Evolutionary conservation across 2,329 filamentous ascomycete genomes (phyloP).

Genomic region (Allantophomopsis cytisporea): DNA sequence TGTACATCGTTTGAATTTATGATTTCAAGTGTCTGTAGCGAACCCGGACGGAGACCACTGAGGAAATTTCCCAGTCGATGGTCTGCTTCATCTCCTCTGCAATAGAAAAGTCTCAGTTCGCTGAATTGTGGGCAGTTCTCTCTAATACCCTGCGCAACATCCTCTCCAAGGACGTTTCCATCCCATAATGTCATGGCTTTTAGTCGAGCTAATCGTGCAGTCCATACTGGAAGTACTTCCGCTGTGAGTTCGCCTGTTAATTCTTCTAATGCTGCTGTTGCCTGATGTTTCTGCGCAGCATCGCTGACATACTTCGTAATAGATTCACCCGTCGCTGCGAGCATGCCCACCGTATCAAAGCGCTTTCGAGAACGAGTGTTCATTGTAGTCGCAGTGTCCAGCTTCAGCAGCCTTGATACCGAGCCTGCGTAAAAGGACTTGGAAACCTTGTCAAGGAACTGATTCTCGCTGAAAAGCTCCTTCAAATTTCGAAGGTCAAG

Average conservation of each 20-base stretch:
- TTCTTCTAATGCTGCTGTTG: conserved; percentile 38
- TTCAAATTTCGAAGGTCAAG: conserved; percentile 49
- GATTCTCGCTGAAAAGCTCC: conserved; percentile 41
- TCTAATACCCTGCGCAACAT: conserved; percentile 37
- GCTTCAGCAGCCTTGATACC: conserved; percentile 15
- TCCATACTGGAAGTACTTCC: conserved; percentile 40
- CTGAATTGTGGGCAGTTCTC: conserved; percentile 46
- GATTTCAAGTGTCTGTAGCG: conserved; percentile 42
- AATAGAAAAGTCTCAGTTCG: conserved; percentile 41
- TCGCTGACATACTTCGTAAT: conserved; percentile 36
- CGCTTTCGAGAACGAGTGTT: conserved; percentile 11
- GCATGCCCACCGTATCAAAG: conserved; percentile 20
- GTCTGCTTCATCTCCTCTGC: conserved; percentile 33
- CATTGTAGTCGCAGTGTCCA: conserved; percentile 8
- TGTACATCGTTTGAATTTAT: conserved; percentile 40
- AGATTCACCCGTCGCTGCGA: conserved; percentile 37
- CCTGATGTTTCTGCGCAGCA: conserved; percentile 23
- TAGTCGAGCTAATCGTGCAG: conserved; percentile 41
- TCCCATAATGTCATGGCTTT: conserved; percentile 45
- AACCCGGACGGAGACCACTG: conserved; percentile 36
- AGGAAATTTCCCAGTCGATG: conserved; percentile 44
- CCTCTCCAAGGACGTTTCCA: conserved; percentile 41
- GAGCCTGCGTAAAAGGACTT: conserved; percentile 25
- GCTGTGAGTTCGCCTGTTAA: conserved; percentile 41
- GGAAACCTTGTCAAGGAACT: conserved; percentile 13